Conservation (phyloP, 352 stramenopile species). For the Pythium myriotylum region DNA sequence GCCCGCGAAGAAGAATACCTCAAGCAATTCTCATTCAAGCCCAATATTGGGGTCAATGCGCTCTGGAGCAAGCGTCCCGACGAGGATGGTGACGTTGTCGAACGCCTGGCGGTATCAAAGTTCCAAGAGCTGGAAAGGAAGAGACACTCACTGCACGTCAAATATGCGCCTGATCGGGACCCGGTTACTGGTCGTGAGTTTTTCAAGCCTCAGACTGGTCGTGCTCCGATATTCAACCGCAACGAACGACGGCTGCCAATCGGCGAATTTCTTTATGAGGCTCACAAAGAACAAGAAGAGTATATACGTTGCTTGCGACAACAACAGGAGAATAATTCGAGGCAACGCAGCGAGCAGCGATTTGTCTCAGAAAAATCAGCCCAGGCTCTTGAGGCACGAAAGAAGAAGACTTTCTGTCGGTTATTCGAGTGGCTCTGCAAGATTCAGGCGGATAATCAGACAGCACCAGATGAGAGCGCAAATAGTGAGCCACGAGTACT, state of each 20-base stretch:
- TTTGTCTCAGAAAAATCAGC: conserved; percentile 66
- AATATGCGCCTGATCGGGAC: conserved; percentile 67
- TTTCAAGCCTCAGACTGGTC: conserved; percentile 72
- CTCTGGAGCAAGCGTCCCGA: conserved; percentile 38
- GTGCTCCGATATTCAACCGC: conserved; percentile 62
- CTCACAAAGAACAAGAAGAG: conserved; percentile 63
- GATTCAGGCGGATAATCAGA: background rate
- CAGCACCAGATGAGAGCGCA: background rate
- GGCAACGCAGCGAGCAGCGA: conserved; percentile 44
- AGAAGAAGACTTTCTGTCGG: conserved; percentile 56
- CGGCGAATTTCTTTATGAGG: conserved; percentile 73
- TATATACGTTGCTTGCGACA: conserved; percentile 54
- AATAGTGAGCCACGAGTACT: conserved; percentile 23
- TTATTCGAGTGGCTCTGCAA: conserved; percentile 47
- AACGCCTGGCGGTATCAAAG: conserved; percentile 69
- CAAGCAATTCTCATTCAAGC: conserved; percentile 75
- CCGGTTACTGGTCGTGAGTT: conserved; percentile 58
- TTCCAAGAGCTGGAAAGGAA: conserved; percentile 69
- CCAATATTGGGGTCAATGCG: conserved; percentile 75
- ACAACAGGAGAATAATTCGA: conserved; percentile 44
- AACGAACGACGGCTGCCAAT: conserved; percentile 75
- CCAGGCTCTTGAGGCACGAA: conserved; percentile 54
- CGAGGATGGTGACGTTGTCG: conserved; percentile 55
- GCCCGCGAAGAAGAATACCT: conserved; percentile 58
- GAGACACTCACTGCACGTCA: conserved; percentile 53